Conservation (phyloP, 441 rosid species). For the Theobroma grandiflorum region DNA sequence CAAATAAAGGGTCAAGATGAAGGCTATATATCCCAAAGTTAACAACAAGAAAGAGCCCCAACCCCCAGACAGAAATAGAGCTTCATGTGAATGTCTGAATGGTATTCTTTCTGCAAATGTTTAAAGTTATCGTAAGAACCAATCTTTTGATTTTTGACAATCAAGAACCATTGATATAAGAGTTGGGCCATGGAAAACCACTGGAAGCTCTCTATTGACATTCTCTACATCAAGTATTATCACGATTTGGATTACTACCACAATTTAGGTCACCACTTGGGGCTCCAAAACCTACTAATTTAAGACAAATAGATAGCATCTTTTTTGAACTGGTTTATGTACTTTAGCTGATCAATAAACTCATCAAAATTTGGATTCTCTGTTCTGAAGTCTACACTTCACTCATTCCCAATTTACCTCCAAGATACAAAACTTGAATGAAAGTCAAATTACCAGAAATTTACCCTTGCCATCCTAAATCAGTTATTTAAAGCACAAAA, state of each 20-base stretch:
- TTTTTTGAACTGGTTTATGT: conserved; percentile 6
- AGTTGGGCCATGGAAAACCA: not conserved
- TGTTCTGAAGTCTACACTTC: not conserved
- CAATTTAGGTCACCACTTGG: not conserved
- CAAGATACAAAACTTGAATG: not conserved
- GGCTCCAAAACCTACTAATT: not conserved
- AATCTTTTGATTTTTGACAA: not conserved
- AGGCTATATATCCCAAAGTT: not conserved
- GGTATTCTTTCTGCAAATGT: not conserved
- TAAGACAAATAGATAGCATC: not conserved
- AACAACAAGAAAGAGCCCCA: not conserved
- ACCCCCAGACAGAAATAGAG: conserved; percentile 8
- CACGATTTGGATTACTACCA: not conserved
- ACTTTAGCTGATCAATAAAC: not conserved
- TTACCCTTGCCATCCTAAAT: not conserved
- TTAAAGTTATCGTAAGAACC: not conserved
- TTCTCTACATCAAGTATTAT: conserved; percentile 4
- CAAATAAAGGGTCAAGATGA: not conserved
- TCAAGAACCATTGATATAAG: not conserved
- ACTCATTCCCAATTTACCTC: not conserved
- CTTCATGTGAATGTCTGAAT: not conserved
- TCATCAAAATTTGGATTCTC: not conserved
- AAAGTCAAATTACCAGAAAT: not conserved
- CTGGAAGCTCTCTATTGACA: not conserved
- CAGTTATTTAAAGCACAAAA: not conserved